Conservation (phyloP, 805 yeast genomes). For the Brettanomyces custersianus region DNA sequence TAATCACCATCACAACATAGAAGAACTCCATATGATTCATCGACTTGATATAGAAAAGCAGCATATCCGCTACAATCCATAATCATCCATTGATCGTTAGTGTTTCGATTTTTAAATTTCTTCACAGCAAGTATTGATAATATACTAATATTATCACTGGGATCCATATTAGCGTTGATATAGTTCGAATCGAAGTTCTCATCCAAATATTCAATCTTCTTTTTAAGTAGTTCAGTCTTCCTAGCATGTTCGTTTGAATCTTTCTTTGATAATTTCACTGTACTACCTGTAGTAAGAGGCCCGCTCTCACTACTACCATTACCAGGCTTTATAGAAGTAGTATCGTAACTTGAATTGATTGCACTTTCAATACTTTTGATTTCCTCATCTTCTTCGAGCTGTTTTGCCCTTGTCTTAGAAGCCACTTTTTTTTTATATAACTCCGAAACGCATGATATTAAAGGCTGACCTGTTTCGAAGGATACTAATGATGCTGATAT, state of each 20-base stretch:
- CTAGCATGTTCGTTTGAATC: background rate
- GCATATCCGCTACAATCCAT: conserved; percentile 17
- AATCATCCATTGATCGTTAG: conserved; percentile 16
- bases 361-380: background rate
- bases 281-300: too few species aligned
- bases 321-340: background rate
- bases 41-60: conserved; percentile 15
- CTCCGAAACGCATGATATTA: conserved; percentile 20
- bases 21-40: conserved; percentile 17
- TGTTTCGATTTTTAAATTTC: conserved; percentile 17
- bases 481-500: conserved; percentile 24
- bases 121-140: conserved; percentile 20
- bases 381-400: background rate
- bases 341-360: background rate
- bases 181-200: conserved; percentile 16
- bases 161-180: conserved; percentile 21
- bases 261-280: background rate
- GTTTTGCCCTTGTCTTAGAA: background rate
- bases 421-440: conserved; percentile 1
- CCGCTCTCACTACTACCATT: background rate
- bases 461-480: conserved; percentile 17
- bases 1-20: conserved; percentile 20
- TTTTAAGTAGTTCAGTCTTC: conserved; percentile 5
- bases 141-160: conserved; percentile 23
- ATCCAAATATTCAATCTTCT: conserved; percentile 9